Base-by-base conservation (phyloP, 1,139 yeast genomes). In the Pichia sp. region DNA sequence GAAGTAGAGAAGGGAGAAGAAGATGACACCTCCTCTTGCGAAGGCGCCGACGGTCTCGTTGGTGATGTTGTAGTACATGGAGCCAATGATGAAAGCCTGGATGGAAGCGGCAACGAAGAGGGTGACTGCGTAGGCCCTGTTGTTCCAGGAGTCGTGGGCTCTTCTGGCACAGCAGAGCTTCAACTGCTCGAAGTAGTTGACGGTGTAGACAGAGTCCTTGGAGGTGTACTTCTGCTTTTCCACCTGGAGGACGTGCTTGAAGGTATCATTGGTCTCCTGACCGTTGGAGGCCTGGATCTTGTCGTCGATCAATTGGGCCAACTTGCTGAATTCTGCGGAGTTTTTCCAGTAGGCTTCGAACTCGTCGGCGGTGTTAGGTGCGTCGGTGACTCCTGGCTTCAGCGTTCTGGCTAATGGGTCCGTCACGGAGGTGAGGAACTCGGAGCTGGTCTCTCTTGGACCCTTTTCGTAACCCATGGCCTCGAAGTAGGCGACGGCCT, bases 381-480 rank as follows among this genome's bases (percentile, higher is more conserved):
- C 59, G 41, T 59, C 53, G 2, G 19, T 12, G 56, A 62, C 76
- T 1, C 90, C 95, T 25, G 71, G 66, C 53, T 69, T 69, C 6
- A 78, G 67, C 13, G 72, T 48, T 52, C 62, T 55, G 4, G 59
- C 59, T 3, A 74, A 69, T 4, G 95, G 91, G 61, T 83, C 83
- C 2, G 95, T 85, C 48, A 87, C 73, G 1, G 95, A 82, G 2
- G 96, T 87, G 62, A 88, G 72, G 67, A 79, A 88, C 66, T 88
- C 96, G n/a, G 91, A 87, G 53, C 93, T 84, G 8, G 95, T 84
- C 70, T 85, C 90, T 68, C 96, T 82, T 41, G 76, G 74, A 37
- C 87, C 85, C 63, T 89, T 85, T 13, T 73, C 70, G 66, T 75
- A 85, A 30, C 93, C 93, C 87, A 85, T 82, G 41, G 74, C 74